Base-by-base conservation (phyloP, 2,329 filamentous ascomycete genomes). In the Colletotrichum salicis region DNA sequence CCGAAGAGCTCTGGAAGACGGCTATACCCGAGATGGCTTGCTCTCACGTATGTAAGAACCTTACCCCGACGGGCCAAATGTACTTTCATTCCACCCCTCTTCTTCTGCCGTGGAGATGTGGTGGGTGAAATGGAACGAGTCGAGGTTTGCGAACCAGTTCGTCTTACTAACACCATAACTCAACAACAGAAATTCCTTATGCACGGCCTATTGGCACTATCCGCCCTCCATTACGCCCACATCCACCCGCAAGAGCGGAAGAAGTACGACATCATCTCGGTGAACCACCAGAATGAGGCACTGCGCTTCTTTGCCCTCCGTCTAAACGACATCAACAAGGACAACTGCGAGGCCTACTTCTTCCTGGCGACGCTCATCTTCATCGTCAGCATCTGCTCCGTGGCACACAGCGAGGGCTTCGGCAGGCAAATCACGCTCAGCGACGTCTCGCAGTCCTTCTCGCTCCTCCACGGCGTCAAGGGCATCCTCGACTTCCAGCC, bases 291-390 rank as follows among this genome's bases (percentile, higher is more conserved):
- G 55, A 79, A 76, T 64, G 71, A 77, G 8, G 79, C 80, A 13
- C 75, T 80, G 8, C 73, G 74, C 29, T 80, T 79, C 1, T 75
- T 82, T 48, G 77, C 79, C 0, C 73, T 67, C 1, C 74, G 75
- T 2, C 67, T 82, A 0, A 55, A 74, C 2, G 67, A 74, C 15
- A 75, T 82, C 41, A 76, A 68, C n/a, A 74, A 75, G 6, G 75
- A 79, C 2, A 80, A 76, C 57, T 82, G 79, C 41, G 76, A 80
- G 24, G 77, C 80, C 2, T 75, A 74, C 57, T 75, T 81, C 11
- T 82, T 82, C 65, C 67, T 79, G 1, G 76, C 80, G 1, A 76
- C 80, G 0, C 79, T 80, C 2, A 61, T 82, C n/a, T 74, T 82
- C 2, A 74, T 77, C 6, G 77, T 82, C 4, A 76, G 77, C 13